These are phyloP conservation scores for Geotrichum reessii DNA, from an alignment of 1,139 yeast genomes.

Conservation along the genomic window DNA sequence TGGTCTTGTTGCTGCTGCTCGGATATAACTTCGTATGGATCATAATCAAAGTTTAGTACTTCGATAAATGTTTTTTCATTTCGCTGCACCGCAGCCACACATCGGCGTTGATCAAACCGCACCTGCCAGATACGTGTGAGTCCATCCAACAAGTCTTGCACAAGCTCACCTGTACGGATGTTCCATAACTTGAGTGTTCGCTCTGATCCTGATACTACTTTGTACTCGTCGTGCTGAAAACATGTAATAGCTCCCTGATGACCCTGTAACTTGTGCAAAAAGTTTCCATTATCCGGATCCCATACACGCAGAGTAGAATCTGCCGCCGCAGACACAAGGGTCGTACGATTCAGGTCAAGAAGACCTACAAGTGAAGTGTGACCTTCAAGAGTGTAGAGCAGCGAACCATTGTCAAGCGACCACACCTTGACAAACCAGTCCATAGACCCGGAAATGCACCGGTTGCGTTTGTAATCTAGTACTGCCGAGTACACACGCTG, in stretches of 20 bases:
- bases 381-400: conserved; percentile 64
- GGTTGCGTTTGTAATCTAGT: conserved; percentile 63
- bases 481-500: conserved; percentile 86
- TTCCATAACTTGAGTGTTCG: conserved; percentile 80
- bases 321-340: conserved; percentile 93
- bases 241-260: conserved; percentile 90
- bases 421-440: conserved; percentile 85
- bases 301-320: conserved; percentile 87
- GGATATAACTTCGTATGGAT: conserved; percentile 23
- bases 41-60: conserved; percentile 69
- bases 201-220: conserved; percentile 86
- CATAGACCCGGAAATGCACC: conserved; percentile 90
- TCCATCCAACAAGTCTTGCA: conserved; percentile 71
- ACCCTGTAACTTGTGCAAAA: conserved; percentile 67
- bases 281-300: conserved; percentile 77
- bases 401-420: conserved; percentile 74
- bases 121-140: conserved; percentile 93
- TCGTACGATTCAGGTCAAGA: conserved; percentile 67
- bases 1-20: not conserved
- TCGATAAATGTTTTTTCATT: conserved; percentile 67
- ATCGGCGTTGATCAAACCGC: conserved; percentile 71
- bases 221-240: conserved; percentile 80
- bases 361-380: conserved; percentile 89
- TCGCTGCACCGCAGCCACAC: conserved; percentile 90
- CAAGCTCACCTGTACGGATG: conserved; percentile 66